Base-by-base conservation (phyloP, 495 filamentous ascomycete genomes). In the Hyaloscypha bicolor region DNA sequence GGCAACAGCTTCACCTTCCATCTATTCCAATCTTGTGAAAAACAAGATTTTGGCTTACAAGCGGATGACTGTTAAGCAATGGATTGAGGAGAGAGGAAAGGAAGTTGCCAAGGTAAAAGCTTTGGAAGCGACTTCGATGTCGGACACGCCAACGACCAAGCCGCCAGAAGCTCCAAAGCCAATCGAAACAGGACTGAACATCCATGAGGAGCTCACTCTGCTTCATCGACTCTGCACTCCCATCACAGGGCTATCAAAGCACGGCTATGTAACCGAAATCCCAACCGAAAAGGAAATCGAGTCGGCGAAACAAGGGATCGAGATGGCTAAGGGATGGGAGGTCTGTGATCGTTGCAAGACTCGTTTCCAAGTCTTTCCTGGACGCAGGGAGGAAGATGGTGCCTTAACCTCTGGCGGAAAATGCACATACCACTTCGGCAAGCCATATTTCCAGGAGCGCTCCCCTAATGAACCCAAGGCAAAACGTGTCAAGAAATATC, bases 351-450 rank as follows among this genome's bases (percentile, higher is more conserved):
- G 95, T 16, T 99, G 95, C 76, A 82, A 78, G 29, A 86, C 84
- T 25, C 87, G 94, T 32, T 98, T 99, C 73, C 93, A 97, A 75
- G 92, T 96, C 19, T 98, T 96, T 71, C 93, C 94, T 8, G 92
- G 92, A 19, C 89, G 95, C 39, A 84, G 92, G 57, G 84, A 86
- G 61, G 85, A 86, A 63, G 95, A 98, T 71, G 95, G 94, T 2
- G 85, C 88, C 2, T 81, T 97, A 48, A 84, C 94, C 0, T 88
- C 85, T 4, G 90, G 91, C 35, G 93, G 94, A 0, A 72, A 76
- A 22, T 99, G 95, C 78, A 86, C 78, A 0, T 88, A 93, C 75
- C 95, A 99, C 75, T 89, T 84, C 52, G 91, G 87, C 9, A 90
- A 87, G 68, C 71, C 81, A 5, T 80, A 88, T 39, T 84, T 79